These are phyloP conservation scores for Candida odintsovae DNA, from an alignment of 805 yeast genomes.

Conservation along the genomic window DNA sequence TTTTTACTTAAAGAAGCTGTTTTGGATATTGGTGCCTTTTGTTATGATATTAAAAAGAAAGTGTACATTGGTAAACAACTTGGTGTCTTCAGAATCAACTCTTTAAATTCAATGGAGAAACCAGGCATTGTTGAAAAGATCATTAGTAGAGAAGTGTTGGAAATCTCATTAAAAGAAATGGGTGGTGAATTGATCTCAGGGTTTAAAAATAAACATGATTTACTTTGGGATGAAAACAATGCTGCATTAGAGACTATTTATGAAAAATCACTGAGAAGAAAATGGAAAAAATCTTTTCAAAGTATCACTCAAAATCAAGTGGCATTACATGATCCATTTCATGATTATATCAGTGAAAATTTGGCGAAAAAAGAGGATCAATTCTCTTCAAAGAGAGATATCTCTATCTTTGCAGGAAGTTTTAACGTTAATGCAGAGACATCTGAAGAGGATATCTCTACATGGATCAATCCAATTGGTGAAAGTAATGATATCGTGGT, in stretches of 20 bases:
- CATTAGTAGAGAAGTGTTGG: conserved; percentile 62
- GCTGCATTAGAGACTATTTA: conserved; percentile 78
- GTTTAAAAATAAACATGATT: conserved; percentile 62
- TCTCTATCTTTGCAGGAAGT: conserved; percentile 74
- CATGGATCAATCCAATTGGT: conserved; percentile 71
- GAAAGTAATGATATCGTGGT: conserved; percentile 61
- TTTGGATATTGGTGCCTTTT: conserved; percentile 78
- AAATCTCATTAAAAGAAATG: conserved; percentile 35
- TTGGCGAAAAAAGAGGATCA: conserved; percentile 42
- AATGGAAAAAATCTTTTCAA: conserved; percentile 24
- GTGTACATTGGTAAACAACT: conserved; percentile 74
- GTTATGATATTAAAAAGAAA: conserved; percentile 55
- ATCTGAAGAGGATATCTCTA: conserved; percentile 49
- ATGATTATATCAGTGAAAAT: conserved; percentile 72
- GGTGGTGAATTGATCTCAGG: conserved; percentile 36
- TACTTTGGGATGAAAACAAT: conserved; percentile 91
- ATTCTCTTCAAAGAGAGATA: conserved; percentile 56
- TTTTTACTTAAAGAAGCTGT: conserved; percentile 59
- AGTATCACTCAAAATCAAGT: conserved; percentile 36
- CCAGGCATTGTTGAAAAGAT: conserved; percentile 72
- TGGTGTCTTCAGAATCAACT: conserved; percentile 86
- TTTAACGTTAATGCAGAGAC: conserved; percentile 78
- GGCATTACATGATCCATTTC: conserved; percentile 79
- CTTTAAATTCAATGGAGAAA: conserved; percentile 85
- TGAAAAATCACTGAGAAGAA: conserved; percentile 33